phyloP scores from a whole-genome alignment of 768 basidiomycete genomes.

The Naematelia aurantialba region DNA sequence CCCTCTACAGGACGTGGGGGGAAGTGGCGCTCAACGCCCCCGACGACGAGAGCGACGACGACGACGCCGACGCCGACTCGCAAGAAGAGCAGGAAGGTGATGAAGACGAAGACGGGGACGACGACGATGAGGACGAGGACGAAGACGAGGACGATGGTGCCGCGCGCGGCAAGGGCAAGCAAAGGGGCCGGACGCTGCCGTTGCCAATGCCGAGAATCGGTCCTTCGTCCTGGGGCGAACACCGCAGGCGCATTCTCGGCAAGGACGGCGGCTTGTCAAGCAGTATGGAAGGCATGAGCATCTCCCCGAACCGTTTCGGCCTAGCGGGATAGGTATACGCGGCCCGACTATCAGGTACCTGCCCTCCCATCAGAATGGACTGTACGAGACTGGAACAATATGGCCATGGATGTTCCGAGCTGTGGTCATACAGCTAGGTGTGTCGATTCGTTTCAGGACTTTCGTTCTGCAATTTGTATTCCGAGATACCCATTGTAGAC shows the following conservation, averaged over 20 bases:
- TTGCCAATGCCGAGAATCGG: conserved; percentile 16
- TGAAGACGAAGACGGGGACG: conserved; percentile 10
- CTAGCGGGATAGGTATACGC: background rate
- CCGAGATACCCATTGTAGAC: background rate
- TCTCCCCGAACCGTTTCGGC: conserved; percentile 24
- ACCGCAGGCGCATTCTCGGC: conserved; percentile 16
- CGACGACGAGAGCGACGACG: conserved; percentile 39
- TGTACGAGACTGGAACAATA: no score
- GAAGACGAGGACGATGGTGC: conserved; percentile 4
- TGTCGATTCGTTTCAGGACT: no score
- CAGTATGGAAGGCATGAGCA: conserved; percentile 46
- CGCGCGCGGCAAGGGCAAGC: conserved; percentile 3
- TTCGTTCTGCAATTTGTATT: conserved; percentile 8
- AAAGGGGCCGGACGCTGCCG: background rate
- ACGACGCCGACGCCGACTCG: no score
- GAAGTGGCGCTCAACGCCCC: conserved; percentile 65
- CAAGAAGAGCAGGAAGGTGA: no score
- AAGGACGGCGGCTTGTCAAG: conserved; percentile 30
- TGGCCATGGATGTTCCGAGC: no score
- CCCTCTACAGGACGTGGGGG: conserved; percentile 85
- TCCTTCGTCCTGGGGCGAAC: conserved; percentile 14
- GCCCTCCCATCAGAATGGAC: no score
- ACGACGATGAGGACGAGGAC: conserved; percentile 16
- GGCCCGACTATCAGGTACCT: no score
- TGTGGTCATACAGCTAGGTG: no score